Evolutionary conservation across 2,329 filamentous ascomycete genomes (phyloP).

Genomic region (Trichophyton equinum): DNA sequence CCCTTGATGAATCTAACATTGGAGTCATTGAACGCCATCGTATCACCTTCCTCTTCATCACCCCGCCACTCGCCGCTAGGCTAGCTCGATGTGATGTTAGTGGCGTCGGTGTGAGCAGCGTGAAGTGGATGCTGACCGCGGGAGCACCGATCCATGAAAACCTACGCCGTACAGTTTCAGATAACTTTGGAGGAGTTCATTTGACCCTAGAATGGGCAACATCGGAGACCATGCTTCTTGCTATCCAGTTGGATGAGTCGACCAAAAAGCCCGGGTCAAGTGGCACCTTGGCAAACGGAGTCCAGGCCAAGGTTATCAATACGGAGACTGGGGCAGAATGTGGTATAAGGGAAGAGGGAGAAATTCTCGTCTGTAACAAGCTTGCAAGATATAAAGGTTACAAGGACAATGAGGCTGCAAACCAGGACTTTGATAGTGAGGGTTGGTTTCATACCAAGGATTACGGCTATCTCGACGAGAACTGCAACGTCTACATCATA

Average conservation of each 20-base stretch:
- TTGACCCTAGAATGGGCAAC: constrained; percentile 18
- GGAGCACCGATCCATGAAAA: constrained; percentile 18
- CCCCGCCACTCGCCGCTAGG: constrained; percentile 16
- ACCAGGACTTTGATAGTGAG: constrained; percentile 46
- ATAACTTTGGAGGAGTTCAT: constrained; percentile 15
- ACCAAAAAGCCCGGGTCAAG: constrained; percentile 15
- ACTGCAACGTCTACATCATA: constrained; percentile 78
- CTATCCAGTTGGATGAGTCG: constrained; percentile 15
- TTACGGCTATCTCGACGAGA: constrained; percentile 61
- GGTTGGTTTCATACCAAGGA: constrained; percentile 87
- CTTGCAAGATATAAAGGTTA: constrained; percentile 42
- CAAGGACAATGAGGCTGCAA: constrained; percentile 46
- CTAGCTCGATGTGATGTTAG: constrained; percentile 14
- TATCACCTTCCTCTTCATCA: constrained; percentile 18
- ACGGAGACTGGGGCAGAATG: constrained; percentile 13
- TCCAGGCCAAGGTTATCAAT: constrained; percentile 13
- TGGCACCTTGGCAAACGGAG: constrained; percentile 12
- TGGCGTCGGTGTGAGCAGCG: constrained; percentile 11
- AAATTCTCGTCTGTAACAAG: constrained; percentile 17
- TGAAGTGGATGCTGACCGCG: constrained; percentile 20
- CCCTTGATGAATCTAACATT: constrained; percentile 14
- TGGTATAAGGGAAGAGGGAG: constrained; percentile 12
- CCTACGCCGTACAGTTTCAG: constrained; percentile 13
- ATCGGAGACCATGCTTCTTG: constrained; percentile 18
- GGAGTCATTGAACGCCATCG: constrained; percentile 14